Evolutionary conservation across 306 rosid species (phyloP).

Genomic region (Ochetophila trinervis): DNA sequence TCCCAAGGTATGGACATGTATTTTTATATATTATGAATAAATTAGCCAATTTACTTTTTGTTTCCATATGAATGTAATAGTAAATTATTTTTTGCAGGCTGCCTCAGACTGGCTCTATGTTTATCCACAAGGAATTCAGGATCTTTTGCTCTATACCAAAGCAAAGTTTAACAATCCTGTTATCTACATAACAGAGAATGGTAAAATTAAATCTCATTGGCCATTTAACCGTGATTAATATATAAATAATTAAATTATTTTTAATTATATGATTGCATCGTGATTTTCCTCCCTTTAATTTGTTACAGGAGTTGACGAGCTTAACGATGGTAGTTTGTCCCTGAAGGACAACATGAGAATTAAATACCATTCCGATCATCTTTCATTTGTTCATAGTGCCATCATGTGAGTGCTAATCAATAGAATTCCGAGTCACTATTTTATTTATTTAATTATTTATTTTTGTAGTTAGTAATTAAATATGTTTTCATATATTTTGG

Average conservation of each 20-base stretch:
- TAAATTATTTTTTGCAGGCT: constrained; percentile 10
- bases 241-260: not conserved
- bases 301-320: constrained; percentile 17
- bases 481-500: not conserved
- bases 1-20: constrained; percentile 27
- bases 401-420: constrained; percentile 10
- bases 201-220: not conserved
- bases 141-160: constrained; percentile 20
- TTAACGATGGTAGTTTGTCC: not conserved
- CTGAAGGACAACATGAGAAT: constrained; percentile 19
- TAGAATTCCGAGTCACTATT: not conserved
- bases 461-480: not conserved
- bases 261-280: not conserved
- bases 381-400: constrained; percentile 19
- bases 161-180: constrained; percentile 19
- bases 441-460: not conserved
- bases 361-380: constrained; percentile 12
- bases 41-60: too few relatives aligned
- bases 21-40: too few relatives aligned
- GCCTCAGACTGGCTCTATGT: constrained; percentile 26
- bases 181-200: constrained; percentile 28
- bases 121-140: constrained; percentile 28
- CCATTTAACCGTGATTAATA: not conserved
- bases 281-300: too few relatives aligned
- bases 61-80: not conserved